Percentiles rank a stretch among this genome's conserved stretches.
phyloP scores from a whole-genome alignment of 306 rosid species.

The Pterocarpus santalinus region DNA sequence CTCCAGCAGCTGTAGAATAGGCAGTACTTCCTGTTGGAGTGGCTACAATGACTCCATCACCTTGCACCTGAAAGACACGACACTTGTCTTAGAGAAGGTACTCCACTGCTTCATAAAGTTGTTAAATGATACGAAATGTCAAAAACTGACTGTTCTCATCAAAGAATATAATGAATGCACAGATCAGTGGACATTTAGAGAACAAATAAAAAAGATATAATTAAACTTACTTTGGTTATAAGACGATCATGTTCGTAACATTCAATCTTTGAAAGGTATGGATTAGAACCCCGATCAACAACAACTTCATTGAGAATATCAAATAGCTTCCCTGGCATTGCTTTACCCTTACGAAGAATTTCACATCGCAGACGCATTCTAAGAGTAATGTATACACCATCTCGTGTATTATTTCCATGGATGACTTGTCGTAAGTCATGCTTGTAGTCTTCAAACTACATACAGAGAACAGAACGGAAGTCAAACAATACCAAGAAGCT shows the following conservation, averaged over 20 bases:
- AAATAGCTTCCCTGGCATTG: slow-evolving; percentile 89
- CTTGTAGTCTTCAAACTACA: slow-evolving; percentile 78
- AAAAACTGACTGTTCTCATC: slow-evolving; percentile 22
- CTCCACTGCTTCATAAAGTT: slow-evolving; percentile 36
- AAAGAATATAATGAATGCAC: slow-evolving; percentile 7
- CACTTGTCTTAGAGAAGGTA: slow-evolving; percentile 35
- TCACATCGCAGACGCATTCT: slow-evolving; percentile 98
- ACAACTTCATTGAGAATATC: slow-evolving; percentile 93
- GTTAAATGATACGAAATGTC: slow-evolving; percentile 27
- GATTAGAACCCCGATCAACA: slow-evolving; percentile 98
- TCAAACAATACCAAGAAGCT: slow-evolving; percentile 39
- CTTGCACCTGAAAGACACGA: slow-evolving; percentile 80
- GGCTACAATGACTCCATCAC: slow-evolving; percentile 98
- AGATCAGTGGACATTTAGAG: neutral
- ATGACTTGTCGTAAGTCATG: slow-evolving; percentile 87
- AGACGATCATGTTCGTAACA: slow-evolving; percentile 93
- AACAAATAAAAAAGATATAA: slow-evolving; percentile 18
- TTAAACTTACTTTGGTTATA: slow-evolving; percentile 86
- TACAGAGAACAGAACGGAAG: slow-evolving; percentile 47
- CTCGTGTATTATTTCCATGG: slow-evolving; percentile 87
- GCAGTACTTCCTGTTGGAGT: slow-evolving; percentile 99
- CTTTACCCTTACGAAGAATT: slow-evolving; percentile 81
- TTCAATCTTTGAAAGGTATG: slow-evolving; percentile 97
- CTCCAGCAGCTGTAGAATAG: slow-evolving; percentile 98
- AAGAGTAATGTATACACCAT: slow-evolving; percentile 97